Conservation (phyloP, 192 early-diverging fungal species). For the Thamnidium elegans region DNA sequence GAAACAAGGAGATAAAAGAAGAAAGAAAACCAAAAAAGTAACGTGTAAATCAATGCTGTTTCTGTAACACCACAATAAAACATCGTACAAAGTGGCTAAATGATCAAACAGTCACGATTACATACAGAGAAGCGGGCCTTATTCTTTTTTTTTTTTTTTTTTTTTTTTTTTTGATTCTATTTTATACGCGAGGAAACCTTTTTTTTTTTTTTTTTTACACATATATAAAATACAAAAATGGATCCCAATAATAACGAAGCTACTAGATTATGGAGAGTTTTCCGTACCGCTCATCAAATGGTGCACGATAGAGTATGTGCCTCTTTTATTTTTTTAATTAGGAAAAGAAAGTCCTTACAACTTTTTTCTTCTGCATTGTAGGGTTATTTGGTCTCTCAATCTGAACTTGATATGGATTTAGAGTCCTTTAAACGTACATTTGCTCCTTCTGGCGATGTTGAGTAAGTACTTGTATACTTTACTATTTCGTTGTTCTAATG, state of each 20-base stretch:
- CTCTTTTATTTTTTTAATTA: slow-evolving; percentile 4
- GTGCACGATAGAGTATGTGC: slow-evolving; percentile 72
- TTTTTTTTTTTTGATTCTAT: no score
- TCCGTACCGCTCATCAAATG: slow-evolving; percentile 88
- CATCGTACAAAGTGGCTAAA: no score
- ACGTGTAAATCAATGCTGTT: no score
- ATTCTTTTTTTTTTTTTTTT: no score
- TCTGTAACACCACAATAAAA: no score
- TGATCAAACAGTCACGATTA: no score
- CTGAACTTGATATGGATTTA: slow-evolving; percentile 80
- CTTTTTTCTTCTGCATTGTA: slow-evolving; percentile 21
- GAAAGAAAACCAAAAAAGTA: no score
- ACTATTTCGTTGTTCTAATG: not conserved
- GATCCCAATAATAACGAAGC: slow-evolving; percentile 47
- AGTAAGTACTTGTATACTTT: slow-evolving; percentile 47
- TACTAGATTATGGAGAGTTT: slow-evolving; percentile 78
- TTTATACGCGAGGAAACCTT: no score
- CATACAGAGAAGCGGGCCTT: no score
- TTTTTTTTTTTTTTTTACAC: no score
- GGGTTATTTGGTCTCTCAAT: slow-evolving; percentile 80
- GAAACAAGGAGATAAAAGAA: no score
- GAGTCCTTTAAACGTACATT: slow-evolving; percentile 73
- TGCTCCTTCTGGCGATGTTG: slow-evolving; percentile 68
- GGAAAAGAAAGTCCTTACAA: not conserved
- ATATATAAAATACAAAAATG: not conserved